Evolutionary conservation across 768 basidiomycete genomes (phyloP).

Genomic region (Hortiboletus campestris): DNA sequence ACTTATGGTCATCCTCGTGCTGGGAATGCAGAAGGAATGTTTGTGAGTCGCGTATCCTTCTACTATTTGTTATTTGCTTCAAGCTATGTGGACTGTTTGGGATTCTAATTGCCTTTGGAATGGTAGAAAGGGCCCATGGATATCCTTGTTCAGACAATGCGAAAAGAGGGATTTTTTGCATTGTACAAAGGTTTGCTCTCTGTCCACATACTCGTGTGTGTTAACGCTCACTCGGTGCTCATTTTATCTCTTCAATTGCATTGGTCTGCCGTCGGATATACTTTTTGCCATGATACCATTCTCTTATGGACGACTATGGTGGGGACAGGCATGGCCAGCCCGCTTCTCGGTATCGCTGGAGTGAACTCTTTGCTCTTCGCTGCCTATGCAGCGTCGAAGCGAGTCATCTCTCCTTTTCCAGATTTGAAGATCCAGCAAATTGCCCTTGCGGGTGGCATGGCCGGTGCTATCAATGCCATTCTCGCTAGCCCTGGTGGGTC

Average conservation of each 20-base stretch:
- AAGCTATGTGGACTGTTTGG: not conserved
- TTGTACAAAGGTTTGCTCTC: constrained; percentile 80
- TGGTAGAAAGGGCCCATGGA: constrained; percentile 90
- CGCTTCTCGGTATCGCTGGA: constrained; percentile 88
- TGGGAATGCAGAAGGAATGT: constrained; percentile 67
- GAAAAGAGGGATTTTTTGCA: constrained; percentile 88
- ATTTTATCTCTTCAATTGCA: not conserved
- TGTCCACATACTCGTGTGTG: not conserved
- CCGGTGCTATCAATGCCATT: constrained; percentile 86
- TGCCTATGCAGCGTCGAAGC: constrained; percentile 78
- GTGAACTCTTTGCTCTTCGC: constrained; percentile 96
- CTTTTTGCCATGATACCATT: not conserved
- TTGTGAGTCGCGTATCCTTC: constrained; percentile 62
- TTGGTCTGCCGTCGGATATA: not conserved
- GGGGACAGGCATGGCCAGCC: constrained; percentile 76
- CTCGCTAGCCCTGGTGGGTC: constrained; percentile 82
- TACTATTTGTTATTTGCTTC: not conserved
- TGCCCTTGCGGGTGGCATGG: constrained; percentile 86
- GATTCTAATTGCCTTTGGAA: not conserved
- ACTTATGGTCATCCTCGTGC: constrained; percentile 2
- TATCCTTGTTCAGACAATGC: constrained; percentile 75
- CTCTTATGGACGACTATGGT: not conserved
- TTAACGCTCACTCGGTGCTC: not conserved
- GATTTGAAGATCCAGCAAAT: constrained; percentile 77
- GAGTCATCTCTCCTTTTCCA: constrained; percentile 86